These are phyloP conservation scores for Plenodomus lindquistii DNA, from an alignment of 2,329 filamentous ascomycete species.

Conservation along the genomic window DNA sequence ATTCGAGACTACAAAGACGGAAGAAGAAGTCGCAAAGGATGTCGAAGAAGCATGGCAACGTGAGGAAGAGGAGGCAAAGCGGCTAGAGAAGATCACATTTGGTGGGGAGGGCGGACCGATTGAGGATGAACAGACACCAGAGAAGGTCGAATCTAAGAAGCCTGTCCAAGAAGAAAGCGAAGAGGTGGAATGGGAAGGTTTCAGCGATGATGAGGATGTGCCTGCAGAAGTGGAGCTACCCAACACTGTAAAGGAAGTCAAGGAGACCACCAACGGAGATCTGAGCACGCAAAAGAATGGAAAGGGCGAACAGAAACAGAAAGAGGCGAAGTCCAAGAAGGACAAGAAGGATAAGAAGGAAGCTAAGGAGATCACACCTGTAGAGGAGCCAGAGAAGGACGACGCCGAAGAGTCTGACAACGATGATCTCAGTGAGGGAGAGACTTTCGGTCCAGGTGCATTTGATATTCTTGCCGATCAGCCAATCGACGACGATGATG, in stretches of 20 bases:
- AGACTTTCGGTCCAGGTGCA: slow-evolving; percentile 40
- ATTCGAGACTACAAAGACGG: slow-evolving; percentile 42
- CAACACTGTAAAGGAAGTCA: not conserved
- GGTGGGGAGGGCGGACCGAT: slow-evolving; percentile 15
- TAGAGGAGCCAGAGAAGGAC: slow-evolving; percentile 9
- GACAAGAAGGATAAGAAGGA: slow-evolving; percentile 27
- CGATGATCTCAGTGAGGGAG: slow-evolving; percentile 25
- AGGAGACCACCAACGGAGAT: slow-evolving; percentile 24
- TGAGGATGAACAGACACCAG: slow-evolving; percentile 6
- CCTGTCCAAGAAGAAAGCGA: slow-evolving; percentile 7
- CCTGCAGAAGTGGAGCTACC: not conserved
- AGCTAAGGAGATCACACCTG: slow-evolving; percentile 15
- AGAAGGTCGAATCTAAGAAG: not conserved
- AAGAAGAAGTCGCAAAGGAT: slow-evolving; percentile 28
- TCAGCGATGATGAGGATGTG: slow-evolving; percentile 25
- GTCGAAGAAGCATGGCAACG: slow-evolving; percentile 24
- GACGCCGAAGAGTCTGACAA: slow-evolving; percentile 26
- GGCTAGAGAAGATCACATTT: slow-evolving; percentile 26
- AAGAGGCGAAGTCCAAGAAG: slow-evolving; percentile 21
- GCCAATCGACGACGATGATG: slow-evolving; percentile 58
- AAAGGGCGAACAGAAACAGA: slow-evolving; percentile 19
- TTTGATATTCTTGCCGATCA: slow-evolving; percentile 62
- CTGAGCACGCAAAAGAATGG: slow-evolving; percentile 11
- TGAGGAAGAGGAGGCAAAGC: slow-evolving; percentile 24
- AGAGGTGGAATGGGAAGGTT: slow-evolving; percentile 31